phyloP scores from a whole-genome alignment of 2,329 filamentous ascomycete genomes.

The Colletotrichum sansevieriae region DNA sequence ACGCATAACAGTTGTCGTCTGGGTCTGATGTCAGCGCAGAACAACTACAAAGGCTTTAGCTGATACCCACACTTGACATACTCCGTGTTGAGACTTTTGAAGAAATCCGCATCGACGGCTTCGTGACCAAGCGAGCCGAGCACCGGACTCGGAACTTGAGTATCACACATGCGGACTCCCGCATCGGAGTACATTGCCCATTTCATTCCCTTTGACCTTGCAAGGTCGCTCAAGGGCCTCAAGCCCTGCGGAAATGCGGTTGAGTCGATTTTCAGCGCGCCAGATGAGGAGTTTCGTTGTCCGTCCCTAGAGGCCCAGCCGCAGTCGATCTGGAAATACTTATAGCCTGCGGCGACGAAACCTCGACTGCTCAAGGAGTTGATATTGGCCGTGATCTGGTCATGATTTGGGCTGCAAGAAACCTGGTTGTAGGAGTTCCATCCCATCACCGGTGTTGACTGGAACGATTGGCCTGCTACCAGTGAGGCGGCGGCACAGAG shows the following conservation, averaged over 20 bases:
- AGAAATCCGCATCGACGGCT: constrained; percentile 22
- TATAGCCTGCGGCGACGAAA: constrained; percentile 17
- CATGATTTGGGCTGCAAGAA: constrained; percentile 19
- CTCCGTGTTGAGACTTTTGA: constrained; percentile 24
- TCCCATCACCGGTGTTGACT: constrained; percentile 16
- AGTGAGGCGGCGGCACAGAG: not conserved
- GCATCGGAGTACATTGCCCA: constrained; percentile 21
- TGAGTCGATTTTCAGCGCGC: constrained; percentile 5
- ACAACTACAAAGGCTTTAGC: not conserved
- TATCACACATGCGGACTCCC: not conserved
- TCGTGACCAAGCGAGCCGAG: constrained; percentile 10
- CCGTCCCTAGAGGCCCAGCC: constrained; percentile 17
- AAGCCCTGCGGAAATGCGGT: constrained; percentile 5
- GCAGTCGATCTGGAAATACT: constrained; percentile 15
- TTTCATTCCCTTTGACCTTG: constrained; percentile 12
- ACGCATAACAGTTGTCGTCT: constrained; percentile 14
- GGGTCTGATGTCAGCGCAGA: not conserved
- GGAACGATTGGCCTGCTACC: constrained; percentile 9
- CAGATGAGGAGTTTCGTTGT: constrained; percentile 1
- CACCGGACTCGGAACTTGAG: not conserved
- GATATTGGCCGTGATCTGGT: not conserved
- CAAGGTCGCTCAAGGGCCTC: constrained; percentile 5
- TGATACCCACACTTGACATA: constrained; percentile 10
- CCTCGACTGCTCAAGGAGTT: constrained; percentile 2
- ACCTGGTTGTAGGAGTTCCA: constrained; percentile 17